Percentiles rank a stretch among this genome's conserved stretches.
phyloP scores from a whole-genome alignment of 2,329 filamentous ascomycete species.

The Gnomoniopsis smithogilvyi region DNA sequence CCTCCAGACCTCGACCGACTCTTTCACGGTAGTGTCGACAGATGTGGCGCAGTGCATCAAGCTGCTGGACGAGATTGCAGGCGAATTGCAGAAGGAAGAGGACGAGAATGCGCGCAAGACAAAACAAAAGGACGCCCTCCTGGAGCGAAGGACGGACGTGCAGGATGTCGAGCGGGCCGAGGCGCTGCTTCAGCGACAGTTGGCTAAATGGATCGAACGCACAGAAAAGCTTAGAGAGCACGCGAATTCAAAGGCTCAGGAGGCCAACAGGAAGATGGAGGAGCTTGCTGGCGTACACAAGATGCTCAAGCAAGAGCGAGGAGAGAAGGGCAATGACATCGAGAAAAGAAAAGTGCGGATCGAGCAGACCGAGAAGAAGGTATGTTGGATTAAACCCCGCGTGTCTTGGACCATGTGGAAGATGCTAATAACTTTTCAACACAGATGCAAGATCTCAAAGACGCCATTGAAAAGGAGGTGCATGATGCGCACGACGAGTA shows the following conservation, averaged over 20 bases:
- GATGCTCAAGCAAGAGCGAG: slow-evolving; percentile 77
- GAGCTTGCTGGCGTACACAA: slow-evolving; percentile 78
- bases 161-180: slow-evolving; percentile 90
- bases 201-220: slow-evolving; percentile 80
- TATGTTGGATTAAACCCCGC: slow-evolving; percentile 35
- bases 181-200: slow-evolving; percentile 75
- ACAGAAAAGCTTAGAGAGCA: slow-evolving; percentile 80
- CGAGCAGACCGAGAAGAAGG: slow-evolving; percentile 98
- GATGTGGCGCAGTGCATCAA: slow-evolving; percentile 89
- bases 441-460: slow-evolving; percentile 95
- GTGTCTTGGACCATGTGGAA: background rate
- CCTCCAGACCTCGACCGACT: slow-evolving; percentile 87
- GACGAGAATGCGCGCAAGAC: slow-evolving; percentile 80
- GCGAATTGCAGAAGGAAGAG: slow-evolving; percentile 86
- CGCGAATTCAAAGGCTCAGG: slow-evolving; percentile 75
- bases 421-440: slow-evolving; percentile 22
- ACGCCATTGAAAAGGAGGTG: slow-evolving; percentile 94
- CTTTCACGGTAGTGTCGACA: slow-evolving; percentile 76
- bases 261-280: slow-evolving; percentile 86
- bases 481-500: slow-evolving; percentile 90
- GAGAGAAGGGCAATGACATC: slow-evolving; percentile 86
- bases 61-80: slow-evolving; percentile 79
- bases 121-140: slow-evolving; percentile 80
- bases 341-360: slow-evolving; percentile 90
- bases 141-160: slow-evolving; percentile 84